Base-by-base conservation (phyloP, 768 basidiomycete genomes). In the Piloderma croceum region DNA sequence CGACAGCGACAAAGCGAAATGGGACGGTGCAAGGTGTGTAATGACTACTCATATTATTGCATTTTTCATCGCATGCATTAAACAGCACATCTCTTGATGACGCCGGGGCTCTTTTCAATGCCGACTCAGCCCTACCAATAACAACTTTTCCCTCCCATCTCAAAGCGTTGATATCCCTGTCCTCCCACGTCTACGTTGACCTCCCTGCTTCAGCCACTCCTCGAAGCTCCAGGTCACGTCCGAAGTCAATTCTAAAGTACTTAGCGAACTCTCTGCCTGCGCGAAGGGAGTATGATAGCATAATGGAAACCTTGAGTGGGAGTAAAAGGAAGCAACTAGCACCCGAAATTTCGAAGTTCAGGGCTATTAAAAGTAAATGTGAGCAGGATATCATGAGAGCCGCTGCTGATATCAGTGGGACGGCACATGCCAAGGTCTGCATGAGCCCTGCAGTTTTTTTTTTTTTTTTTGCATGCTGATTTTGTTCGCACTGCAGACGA, bases 321-420 rank as follows among this genome's bases (percentile, higher is more conserved):
- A 69, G 61, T 43, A 69, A 60, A 48, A 68, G 64, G 15, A 60
- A 57, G 48, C 74, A 75, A 19, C 69, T 97, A 2, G 74, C 80
- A 13, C 74, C 77, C 0, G 75, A 85, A 45, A 65, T 97, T 2
- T 83, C 84, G 6, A 73, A 69, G 46, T 55, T 94, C 40, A 70
- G 94, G 6, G 64, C 74, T 11, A 69, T 93, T 42, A 98, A 99
- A 67, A 92, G 88, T 52, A 60, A 67, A 31, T 69, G 71, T 6
- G 96, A 99, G 60, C 73, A 87, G 44, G 56, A 57, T 12, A 62
- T 92, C 33, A 94, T 99, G 92, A 74, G 80, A 22, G 56, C 62
- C 11, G 91, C 93, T 3, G 94, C 88, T 13, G 83, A 88, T 41
- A 83, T 97, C n/a, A 93, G 90, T 53, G 79, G 76, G 3, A 70